Base-by-base conservation (phyloP, 139 green algal species). In the Deuterostichococcus epilithicus region DNA sequence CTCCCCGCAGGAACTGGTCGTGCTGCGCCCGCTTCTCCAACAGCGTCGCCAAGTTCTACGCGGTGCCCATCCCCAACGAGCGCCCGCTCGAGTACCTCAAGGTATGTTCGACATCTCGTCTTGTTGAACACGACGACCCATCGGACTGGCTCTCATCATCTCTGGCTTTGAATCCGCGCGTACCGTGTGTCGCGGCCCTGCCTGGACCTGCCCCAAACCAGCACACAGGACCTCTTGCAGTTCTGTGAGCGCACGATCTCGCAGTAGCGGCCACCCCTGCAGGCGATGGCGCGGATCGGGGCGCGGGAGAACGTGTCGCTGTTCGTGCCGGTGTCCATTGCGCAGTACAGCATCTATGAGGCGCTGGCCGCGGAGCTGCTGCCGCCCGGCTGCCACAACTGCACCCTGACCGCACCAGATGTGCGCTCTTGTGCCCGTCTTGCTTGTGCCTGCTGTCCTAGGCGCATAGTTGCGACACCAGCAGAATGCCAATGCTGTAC, bases 271-370 rank as follows among this genome's bases (percentile, higher is more conserved):
- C 45, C 45, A 60, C n/a, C 63, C 28, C 6, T 70, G 73, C 73
- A 77, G 73, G 36, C 73, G 5, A 67, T 83, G 33, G 68, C 67
- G 47, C 52, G 22, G n/a, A 72, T 83, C 15, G 73, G 45, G 1
- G 30, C 28, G 1, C 25, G 72, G 37, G 73, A 83, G 28, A 18
- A 39, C 13, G 73, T 69, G 23, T 66, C 52, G 13, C 67, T 83
- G 35, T 72, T 76, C 15, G 67, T 83, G 32, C 78, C 78, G 2
- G 67, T 79, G 28, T 72, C 78, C 58, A 66, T 73, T 34, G 66
- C 78, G 15, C 72, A 78, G 28, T 70, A 75, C 45, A 78, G 73
- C 59, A 47, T 83, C 26, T 83, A 76, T 20, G 78, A 83, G 13
- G 45, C 78, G 1, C 73, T 83, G 35, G 70, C 42, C 10, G 34